Percentiles rank a stretch among this genome's conserved stretches.
Conservation (phyloP, 106 monocot genomes). For the Dioscorea alata region DNA sequence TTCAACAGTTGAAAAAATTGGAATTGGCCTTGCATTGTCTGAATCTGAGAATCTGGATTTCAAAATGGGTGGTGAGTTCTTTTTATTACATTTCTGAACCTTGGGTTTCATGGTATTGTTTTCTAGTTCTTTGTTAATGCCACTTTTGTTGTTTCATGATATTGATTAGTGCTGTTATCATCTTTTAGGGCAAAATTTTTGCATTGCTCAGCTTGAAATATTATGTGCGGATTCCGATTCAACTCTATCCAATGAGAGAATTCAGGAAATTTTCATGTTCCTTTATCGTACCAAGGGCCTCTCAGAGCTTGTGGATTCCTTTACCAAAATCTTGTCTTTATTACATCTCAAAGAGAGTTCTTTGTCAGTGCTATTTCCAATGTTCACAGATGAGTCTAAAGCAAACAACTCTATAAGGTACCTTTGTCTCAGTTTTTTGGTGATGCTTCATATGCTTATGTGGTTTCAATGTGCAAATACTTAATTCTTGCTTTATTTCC, state of each 20-base stretch:
- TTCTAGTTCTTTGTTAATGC: neutral
- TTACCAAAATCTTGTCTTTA: conserved; percentile 71
- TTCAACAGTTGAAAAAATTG: conserved; percentile 56
- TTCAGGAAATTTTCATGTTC: conserved; percentile 78
- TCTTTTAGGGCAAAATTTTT: conserved; percentile 71
- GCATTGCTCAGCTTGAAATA: conserved; percentile 70
- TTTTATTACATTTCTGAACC: neutral
- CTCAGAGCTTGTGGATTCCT: conserved; percentile 67
- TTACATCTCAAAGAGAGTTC: conserved; percentile 40
- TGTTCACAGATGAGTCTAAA: conserved; percentile 25
- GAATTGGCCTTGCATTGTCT: conserved; percentile 71
- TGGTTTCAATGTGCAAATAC: neutral
- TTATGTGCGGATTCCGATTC: conserved; percentile 39
- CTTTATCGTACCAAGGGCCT: conserved; percentile 67
- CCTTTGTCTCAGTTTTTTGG: neutral
- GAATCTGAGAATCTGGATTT: conserved; percentile 66
- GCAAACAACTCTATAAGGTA: conserved; percentile 40
- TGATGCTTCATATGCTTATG: neutral
- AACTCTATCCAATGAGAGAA: conserved; percentile 30
- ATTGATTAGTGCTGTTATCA: neutral
- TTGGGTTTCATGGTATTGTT: neutral
- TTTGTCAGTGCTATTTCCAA: conserved; percentile 32
- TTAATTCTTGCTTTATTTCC: neutral
- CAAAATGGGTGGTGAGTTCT: conserved; percentile 48
- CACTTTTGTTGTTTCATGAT: neutral